These are phyloP conservation scores for Clonostachys rhizophaga DNA, from an alignment of 2,329 filamentous ascomycete genomes.

Conservation along the genomic window DNA sequence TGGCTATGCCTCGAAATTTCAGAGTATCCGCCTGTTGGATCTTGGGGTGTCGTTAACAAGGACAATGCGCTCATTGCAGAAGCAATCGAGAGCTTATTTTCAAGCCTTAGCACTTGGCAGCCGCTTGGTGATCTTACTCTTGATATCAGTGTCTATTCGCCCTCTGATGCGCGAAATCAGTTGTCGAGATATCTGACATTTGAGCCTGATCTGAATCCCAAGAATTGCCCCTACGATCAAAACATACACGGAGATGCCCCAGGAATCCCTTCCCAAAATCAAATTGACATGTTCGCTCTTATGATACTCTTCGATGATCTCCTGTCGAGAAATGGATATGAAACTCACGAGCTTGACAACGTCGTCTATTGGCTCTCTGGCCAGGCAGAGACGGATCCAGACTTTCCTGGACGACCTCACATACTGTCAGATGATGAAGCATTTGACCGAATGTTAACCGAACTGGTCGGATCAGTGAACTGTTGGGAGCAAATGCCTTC, in stretches of 20 bases:
- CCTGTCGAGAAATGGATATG: too few relatives aligned
- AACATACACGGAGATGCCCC: background rate
- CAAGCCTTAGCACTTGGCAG: slow-evolving; percentile 21
- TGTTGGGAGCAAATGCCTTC: slow-evolving; percentile 21
- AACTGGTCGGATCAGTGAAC: too few relatives aligned
- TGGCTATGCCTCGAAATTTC: slow-evolving; percentile 13
- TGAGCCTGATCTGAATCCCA: background rate
- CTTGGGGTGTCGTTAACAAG: background rate
- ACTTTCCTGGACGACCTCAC: too few relatives aligned
- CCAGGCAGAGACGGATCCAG: too few relatives aligned
- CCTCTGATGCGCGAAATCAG: slow-evolving; percentile 22
- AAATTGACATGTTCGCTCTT: too few relatives aligned
- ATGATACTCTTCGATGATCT: too few relatives aligned
- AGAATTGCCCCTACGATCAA: background rate
- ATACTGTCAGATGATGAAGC: too few relatives aligned
- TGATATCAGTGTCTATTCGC: slow-evolving; percentile 30
- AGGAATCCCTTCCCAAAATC: background rate
- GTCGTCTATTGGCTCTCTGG: too few relatives aligned
- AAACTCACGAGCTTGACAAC: too few relatives aligned
- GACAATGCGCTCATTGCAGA: background rate
- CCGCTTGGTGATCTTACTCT: slow-evolving; percentile 21
- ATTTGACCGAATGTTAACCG: too few relatives aligned
- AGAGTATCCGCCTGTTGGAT: slow-evolving; percentile 6
- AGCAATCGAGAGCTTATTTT: slow-evolving; percentile 12
- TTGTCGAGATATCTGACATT: slow-evolving; percentile 26